Conservation (phyloP, 1,284 basidiomycete species). For the Wallemia hederae region DNA sequence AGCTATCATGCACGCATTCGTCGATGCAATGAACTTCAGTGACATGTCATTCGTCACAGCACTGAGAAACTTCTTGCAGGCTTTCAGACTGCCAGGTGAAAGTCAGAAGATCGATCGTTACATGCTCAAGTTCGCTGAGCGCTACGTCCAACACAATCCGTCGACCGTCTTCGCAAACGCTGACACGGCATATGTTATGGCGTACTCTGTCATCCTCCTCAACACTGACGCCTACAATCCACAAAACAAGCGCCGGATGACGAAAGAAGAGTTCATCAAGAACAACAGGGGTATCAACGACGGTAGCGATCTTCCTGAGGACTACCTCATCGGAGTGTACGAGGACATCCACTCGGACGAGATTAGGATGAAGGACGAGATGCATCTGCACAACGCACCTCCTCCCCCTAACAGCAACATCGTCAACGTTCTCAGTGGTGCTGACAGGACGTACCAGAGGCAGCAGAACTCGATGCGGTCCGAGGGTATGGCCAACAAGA, state of each 20-base stretch:
- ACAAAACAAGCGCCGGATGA: constrained; percentile 71
- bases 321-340: constrained; percentile 42
- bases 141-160: constrained; percentile 63
- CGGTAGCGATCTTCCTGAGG: constrained; percentile 53
- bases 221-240: constrained; percentile 91
- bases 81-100: constrained; percentile 83
- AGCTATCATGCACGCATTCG: constrained; percentile 82
- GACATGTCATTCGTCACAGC: constrained; percentile 58
- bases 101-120: constrained; percentile 94
- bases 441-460: constrained; percentile 61
- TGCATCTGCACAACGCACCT: constrained; percentile 17
- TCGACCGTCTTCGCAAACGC: constrained; percentile 45
- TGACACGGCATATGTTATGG: constrained; percentile 72
- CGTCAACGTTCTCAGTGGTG: background rate
- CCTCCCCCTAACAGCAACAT: constrained; percentile 18
- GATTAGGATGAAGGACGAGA: constrained; percentile 87
- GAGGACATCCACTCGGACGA: constrained; percentile 74
- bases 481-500: constrained; percentile 80
- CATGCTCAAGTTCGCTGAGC: constrained; percentile 90
- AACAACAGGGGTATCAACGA: constrained; percentile 93
- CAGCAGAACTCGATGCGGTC: constrained; percentile 82
- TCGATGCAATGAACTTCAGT: constrained; percentile 63
- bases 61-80: constrained; percentile 56
- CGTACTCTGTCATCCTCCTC: constrained; percentile 75
- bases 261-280: constrained; percentile 56